phyloP scores from a whole-genome alignment of 306 rosid genomes.

The Spatholobus suberectus region DNA sequence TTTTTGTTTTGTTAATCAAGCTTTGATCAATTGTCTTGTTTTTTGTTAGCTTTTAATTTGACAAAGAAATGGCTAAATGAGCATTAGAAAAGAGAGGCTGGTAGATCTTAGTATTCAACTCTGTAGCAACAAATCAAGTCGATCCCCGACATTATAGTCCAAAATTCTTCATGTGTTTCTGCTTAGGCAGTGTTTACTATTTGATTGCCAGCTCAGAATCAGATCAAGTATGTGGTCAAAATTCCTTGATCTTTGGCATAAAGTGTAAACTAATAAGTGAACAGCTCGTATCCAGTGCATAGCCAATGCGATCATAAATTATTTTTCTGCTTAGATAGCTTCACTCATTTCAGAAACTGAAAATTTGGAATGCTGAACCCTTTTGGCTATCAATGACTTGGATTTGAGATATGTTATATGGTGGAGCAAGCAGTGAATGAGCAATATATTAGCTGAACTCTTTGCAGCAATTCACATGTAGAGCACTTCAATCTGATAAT shows the following conservation, averaged over 20 bases:
- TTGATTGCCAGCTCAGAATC: slow-evolving; percentile 33
- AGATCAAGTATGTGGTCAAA: slow-evolving; percentile 23
- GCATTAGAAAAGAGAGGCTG: not conserved
- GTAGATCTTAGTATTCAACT: slow-evolving; percentile 52
- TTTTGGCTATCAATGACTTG: slow-evolving; percentile 31
- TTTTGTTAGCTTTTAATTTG: slow-evolving; percentile 29
- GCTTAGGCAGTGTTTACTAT: slow-evolving; percentile 28
- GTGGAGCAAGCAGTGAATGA: slow-evolving; percentile 24
- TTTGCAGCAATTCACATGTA: slow-evolving; percentile 24
- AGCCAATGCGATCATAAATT: slow-evolving; percentile 3
- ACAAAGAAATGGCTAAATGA: slow-evolving; percentile 22
- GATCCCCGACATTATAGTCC: slow-evolving; percentile 28
- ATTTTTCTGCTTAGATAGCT: slow-evolving; percentile 22
- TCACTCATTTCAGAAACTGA: slow-evolving; percentile 28
- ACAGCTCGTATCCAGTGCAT: slow-evolving; percentile 19
- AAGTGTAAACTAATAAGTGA: slow-evolving; percentile 8
- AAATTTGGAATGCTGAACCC: not conserved
- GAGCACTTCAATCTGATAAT: slow-evolving; percentile 33
- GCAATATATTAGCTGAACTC: slow-evolving; percentile 23
- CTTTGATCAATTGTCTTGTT: slow-evolving; percentile 29
- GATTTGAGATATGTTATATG: slow-evolving; percentile 3
- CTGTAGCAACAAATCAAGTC: slow-evolving; percentile 36
- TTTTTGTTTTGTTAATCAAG: slow-evolving; percentile 19
- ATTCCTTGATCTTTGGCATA: slow-evolving; percentile 17
- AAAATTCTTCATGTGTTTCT: slow-evolving; percentile 13